A percentile compares a stretch with the other conserved stretches of the same genome.
These are phyloP conservation scores for Mycena amicta DNA, from an alignment of 768 basidiomycete genomes.

Conservation along the genomic window DNA sequence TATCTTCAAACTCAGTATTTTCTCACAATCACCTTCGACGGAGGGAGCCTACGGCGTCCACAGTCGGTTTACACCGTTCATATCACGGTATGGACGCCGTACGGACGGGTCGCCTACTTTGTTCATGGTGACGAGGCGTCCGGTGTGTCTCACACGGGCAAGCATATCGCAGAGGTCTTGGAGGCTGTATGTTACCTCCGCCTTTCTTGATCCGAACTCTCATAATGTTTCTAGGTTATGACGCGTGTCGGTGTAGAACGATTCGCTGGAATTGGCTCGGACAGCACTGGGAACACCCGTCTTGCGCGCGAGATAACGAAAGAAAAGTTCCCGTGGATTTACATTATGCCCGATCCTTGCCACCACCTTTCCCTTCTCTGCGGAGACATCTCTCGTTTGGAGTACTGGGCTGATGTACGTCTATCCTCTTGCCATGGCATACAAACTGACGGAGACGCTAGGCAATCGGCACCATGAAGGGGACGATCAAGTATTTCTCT, in stretches of 20 bases:
- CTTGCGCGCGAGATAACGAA: constrained; percentile 8
- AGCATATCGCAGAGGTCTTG: constrained; percentile 19
- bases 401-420: constrained; percentile 11
- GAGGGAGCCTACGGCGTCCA: constrained; percentile 14
- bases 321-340: constrained; percentile 13
- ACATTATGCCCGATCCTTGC: constrained; percentile 23
- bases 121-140: constrained; percentile 26
- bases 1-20: constrained; percentile 7
- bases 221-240: constrained; percentile 17
- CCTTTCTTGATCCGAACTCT: background rate
- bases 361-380: constrained; percentile 19
- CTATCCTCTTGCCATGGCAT: background rate
- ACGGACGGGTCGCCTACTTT: constrained; percentile 12
- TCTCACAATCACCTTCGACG: constrained; percentile 26
- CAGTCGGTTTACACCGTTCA: constrained; percentile 27
- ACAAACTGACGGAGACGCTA: background rate
- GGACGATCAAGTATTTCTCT: constrained; percentile 11
- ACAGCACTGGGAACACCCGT: constrained; percentile 28
- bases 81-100: constrained; percentile 11
- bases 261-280: constrained; percentile 19
- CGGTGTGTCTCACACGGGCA: constrained; percentile 24
- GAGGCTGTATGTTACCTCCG: constrained; percentile 5
- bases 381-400: constrained; percentile 19
- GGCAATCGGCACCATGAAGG: constrained; percentile 7
- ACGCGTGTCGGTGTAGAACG: constrained; percentile 13